A percentile compares a stretch with the other conserved stretches of the same genome.
Conservation (phyloP, 768 basidiomycete species). For the Boletus rubroflammeus region DNA sequence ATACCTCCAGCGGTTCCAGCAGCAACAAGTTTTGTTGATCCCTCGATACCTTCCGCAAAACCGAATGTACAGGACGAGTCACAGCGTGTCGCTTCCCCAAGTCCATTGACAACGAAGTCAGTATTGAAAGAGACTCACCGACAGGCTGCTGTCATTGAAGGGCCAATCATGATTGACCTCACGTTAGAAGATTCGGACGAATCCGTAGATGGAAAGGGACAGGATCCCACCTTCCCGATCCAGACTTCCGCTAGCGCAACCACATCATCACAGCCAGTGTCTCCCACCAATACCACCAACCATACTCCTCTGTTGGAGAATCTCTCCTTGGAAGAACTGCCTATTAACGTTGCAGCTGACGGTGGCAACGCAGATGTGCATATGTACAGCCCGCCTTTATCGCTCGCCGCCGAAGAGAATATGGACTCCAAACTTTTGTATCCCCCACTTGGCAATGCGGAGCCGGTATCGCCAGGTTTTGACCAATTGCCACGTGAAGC, state of each 20-base stretch:
- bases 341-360: neutral
- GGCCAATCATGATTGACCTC: slow-evolving; percentile 27
- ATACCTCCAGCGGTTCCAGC: neutral
- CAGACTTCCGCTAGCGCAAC: slow-evolving; percentile 1
- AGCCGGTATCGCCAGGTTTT: slow-evolving; percentile 3
- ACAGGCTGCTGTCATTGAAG: slow-evolving; percentile 3
- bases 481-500: slow-evolving; percentile 11
- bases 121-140: neutral
- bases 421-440: slow-evolving; percentile 7
- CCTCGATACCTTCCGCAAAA: neutral
- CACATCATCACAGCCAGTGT: slow-evolving; percentile 5
- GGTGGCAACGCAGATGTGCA: slow-evolving; percentile 15
- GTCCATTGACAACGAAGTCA: neutral
- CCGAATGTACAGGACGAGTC: neutral
- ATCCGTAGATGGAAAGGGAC: slow-evolving; percentile 13
- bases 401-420: slow-evolving; percentile 8
- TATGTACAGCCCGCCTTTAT: slow-evolving; percentile 20
- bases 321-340: slow-evolving; percentile 21
- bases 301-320: slow-evolving; percentile 19
- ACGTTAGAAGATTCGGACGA: slow-evolving; percentile 24
- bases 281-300: slow-evolving; percentile 10
- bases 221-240: slow-evolving; percentile 8
- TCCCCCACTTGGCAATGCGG: slow-evolving; percentile 1
- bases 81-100: neutral
- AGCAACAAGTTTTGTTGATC: neutral